Conservation (phyloP, 805 yeast genomes). For the Lachancea meyersii region DNA sequence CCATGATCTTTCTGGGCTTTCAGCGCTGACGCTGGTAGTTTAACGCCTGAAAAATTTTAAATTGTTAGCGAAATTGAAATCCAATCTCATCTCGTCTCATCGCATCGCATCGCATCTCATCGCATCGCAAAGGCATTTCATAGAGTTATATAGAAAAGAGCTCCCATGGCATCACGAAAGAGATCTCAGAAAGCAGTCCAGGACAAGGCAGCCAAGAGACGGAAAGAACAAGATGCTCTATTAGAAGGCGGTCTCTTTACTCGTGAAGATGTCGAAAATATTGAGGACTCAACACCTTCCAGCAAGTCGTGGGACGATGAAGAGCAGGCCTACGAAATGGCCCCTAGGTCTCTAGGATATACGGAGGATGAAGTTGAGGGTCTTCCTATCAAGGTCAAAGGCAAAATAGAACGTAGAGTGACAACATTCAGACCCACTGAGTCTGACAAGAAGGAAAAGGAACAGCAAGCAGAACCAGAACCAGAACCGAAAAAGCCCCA, state of each 20-base stretch:
- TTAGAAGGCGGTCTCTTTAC: constrained; percentile 23
- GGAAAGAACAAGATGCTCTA: constrained; percentile 29
- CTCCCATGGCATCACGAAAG: constrained; percentile 22
- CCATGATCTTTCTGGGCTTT: too few relatives aligned
- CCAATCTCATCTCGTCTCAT: constrained; percentile 12
- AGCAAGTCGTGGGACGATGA: constrained; percentile 54
- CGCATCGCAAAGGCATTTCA: neutral
- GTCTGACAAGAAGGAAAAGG: constrained; percentile 9
- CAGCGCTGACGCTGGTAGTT: neutral
- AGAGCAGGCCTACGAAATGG: constrained; percentile 72
- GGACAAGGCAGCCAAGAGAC: constrained; percentile 27
- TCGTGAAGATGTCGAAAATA: constrained; percentile 19
- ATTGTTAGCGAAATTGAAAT: constrained; percentile 8
- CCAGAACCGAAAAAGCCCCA: constrained; percentile 15
- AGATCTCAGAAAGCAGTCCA: constrained; percentile 25
- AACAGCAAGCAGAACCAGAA: constrained; percentile 15
- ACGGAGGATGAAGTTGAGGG: constrained; percentile 50
- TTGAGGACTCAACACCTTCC: constrained; percentile 11
- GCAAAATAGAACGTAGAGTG: constrained; percentile 63
- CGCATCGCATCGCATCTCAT: constrained; percentile 12
- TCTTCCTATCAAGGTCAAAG: constrained; percentile 76
- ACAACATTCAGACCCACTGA: constrained; percentile 24
- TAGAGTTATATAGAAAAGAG: neutral
- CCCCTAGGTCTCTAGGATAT: constrained; percentile 52
- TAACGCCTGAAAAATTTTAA: constrained; percentile 5